Conservation (phyloP, 345 rosid genomes). For the Brassica cretica region DNA sequence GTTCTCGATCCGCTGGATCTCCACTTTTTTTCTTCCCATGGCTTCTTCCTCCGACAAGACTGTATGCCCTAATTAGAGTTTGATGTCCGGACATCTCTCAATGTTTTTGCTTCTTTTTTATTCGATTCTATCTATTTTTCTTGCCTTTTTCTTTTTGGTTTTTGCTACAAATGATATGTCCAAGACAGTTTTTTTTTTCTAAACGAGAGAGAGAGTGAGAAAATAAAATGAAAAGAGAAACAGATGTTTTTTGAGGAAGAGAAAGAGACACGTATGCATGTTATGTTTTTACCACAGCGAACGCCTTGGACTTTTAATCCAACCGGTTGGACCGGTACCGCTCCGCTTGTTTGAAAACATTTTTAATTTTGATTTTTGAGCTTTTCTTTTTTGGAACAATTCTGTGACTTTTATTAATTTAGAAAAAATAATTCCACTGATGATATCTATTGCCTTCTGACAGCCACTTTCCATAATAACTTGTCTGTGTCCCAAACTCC, state of each 20-base stretch:
- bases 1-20: conserved; percentile 64
- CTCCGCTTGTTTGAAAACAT: neutral
- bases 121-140: neutral
- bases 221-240: neutral
- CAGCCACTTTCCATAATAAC: too few relatives aligned
- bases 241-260: neutral
- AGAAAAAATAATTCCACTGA: too few relatives aligned
- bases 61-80: conserved; percentile 31
- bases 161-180: neutral
- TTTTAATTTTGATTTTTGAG: too few relatives aligned
- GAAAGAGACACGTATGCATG: neutral
- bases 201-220: neutral
- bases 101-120: neutral
- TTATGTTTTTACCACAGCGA: neutral
- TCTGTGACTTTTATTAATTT: too few relatives aligned
- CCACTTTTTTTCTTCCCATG: conserved; percentile 63
- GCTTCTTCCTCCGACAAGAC: neutral
- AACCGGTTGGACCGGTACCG: neutral
- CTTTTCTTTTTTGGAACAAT: too few relatives aligned
- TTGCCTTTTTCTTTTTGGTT: neutral
- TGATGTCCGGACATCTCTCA: neutral
- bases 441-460: too few relatives aligned
- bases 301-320: neutral
- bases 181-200: neutral
- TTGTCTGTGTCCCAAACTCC: neutral